Base-by-base conservation (phyloP, 169 alveolate species). In the Theileria sp. region DNA sequence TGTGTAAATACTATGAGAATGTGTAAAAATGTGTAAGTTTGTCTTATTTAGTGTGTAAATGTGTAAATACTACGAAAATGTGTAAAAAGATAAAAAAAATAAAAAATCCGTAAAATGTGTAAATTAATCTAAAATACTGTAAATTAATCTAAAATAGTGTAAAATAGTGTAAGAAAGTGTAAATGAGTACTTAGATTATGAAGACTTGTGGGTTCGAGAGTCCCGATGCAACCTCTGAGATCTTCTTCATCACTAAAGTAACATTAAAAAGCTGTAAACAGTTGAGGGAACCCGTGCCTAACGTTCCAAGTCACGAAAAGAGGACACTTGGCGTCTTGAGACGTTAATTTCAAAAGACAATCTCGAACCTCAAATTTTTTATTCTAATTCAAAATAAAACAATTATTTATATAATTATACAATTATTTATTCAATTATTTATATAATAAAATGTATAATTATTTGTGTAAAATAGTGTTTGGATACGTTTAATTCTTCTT, bases 211-310 rank as follows among this genome's bases (percentile, higher is more conserved):
- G 79, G 84, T 12, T 54, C 26, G 5, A 81, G 68, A 15, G 85
- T 81, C 19, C 88, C 88, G 21, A 81, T 65, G 71, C 88, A 81
- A 7, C 88, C 88, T 19, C 88, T 58, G 1, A 81, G n/a, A 15
- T 75, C 79, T 49, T 80, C 87, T 7, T 61, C 54, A 12, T 23
- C 79, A 60, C 66, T 21, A 21, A 6, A 72, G 26, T 0, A 28
- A n/a, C 7, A 0, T 7, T n/a, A 9, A 32, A 13, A 19, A 28
- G n/a, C n/a, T n/a, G n/a, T n/a, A n/a, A n/a, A n/a, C n/a, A n/a
- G 49, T 13, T 32, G 19, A 0, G 15, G n/a, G 65, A 19, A 80
- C 87, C 87, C 88, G 65, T 74, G 38, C 6, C 30, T 67, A 21
- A 36, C 23, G 9, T 60, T 75, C 88, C 88, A 81, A 0, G 88